A percentile compares a stretch with the other conserved stretches of the same genome.
phyloP scores from a whole-genome alignment of 169 alveolate genomes.

The Haemoproteus tartakovskyi region DNA sequence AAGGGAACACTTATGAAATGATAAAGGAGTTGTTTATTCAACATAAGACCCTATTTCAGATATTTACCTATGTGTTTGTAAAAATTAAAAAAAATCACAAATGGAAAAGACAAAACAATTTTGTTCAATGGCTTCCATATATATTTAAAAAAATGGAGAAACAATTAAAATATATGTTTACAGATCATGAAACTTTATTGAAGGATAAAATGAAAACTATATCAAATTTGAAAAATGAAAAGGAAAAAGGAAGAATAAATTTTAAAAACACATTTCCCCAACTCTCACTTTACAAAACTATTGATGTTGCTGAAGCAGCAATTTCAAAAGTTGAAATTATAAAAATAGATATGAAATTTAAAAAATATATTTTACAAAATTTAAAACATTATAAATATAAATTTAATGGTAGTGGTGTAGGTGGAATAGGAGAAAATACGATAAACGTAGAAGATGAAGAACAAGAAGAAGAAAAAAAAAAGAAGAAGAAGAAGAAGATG shows the following conservation, averaged over 20 bases:
- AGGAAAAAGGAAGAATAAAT: too few species aligned
- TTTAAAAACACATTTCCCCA: too few species aligned
- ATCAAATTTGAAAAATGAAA: too few species aligned
- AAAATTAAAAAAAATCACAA: too few species aligned
- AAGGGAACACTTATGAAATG: constrained; percentile 15
- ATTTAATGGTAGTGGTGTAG: background rate
- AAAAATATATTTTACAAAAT: constrained; percentile 18
- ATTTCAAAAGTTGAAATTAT: constrained; percentile 9
- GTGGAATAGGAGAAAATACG: too few species aligned
- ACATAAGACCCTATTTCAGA: constrained; percentile 22
- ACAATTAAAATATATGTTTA: background rate
- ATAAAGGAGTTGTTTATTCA: constrained; percentile 23
- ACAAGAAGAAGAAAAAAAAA: background rate
- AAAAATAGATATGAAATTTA: constrained; percentile 24
- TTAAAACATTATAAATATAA: constrained; percentile 30
- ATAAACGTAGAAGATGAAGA: too few species aligned
- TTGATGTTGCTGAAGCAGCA: background rate
- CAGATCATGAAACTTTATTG: too few species aligned
- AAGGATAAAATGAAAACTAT: too few species aligned
- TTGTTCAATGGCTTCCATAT: too few species aligned
- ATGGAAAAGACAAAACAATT: background rate
- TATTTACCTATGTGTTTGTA: background rate
- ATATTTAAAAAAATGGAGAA: background rate
- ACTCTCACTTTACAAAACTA: too few species aligned
- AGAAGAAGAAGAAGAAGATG: background rate